A percentile compares a stretch with the other conserved stretches of the same genome.
Conservation (phyloP, 2,329 filamentous ascomycete species). For the Lomentospora prolificans region DNA sequence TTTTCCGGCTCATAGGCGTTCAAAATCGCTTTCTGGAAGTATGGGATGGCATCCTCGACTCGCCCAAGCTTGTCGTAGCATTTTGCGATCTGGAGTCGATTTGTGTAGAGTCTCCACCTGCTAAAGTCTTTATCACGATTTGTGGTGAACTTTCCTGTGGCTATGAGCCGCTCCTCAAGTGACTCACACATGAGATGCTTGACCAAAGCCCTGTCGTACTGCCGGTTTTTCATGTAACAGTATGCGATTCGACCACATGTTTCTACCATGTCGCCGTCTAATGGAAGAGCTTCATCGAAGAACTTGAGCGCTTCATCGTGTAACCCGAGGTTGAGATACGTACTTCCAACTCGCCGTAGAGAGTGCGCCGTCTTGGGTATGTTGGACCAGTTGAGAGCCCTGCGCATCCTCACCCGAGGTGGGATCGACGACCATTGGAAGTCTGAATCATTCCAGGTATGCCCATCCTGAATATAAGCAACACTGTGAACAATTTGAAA, state of each 20-base stretch:
- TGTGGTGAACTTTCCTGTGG: conserved; percentile 15
- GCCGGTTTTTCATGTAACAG: conserved; percentile 26
- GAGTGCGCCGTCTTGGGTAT: conserved; percentile 25
- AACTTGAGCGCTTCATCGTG: conserved; percentile 24
- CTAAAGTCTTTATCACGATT: conserved; percentile 17
- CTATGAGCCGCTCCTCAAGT: conserved; percentile 22
- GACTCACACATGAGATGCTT: conserved; percentile 26
- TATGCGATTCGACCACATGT: conserved; percentile 30
- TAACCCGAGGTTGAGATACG: conserved; percentile 26
- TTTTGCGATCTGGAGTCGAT: conserved; percentile 26
- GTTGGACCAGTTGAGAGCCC: conserved; percentile 26
- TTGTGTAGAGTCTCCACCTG: conserved; percentile 30
- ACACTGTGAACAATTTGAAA: conserved; percentile 33
- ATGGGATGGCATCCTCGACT: conserved; percentile 22
- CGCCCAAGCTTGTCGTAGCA: conserved; percentile 24
- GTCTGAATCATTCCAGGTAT: conserved; percentile 26
- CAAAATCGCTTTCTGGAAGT: conserved; percentile 26
- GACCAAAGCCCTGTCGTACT: conserved; percentile 24
- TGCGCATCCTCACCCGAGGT: conserved; percentile 23
- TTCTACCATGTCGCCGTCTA: conserved; percentile 27
- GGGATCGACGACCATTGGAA: conserved; percentile 26
- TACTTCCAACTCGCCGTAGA: conserved; percentile 29
- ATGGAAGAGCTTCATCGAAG: conserved; percentile 25
- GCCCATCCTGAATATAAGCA: conserved; percentile 27
- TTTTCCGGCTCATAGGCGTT: conserved; percentile 19